These are phyloP conservation scores for Diacronema lutheri DNA, from an alignment of 78 protist genomes.

Conservation along the genomic window DNA sequence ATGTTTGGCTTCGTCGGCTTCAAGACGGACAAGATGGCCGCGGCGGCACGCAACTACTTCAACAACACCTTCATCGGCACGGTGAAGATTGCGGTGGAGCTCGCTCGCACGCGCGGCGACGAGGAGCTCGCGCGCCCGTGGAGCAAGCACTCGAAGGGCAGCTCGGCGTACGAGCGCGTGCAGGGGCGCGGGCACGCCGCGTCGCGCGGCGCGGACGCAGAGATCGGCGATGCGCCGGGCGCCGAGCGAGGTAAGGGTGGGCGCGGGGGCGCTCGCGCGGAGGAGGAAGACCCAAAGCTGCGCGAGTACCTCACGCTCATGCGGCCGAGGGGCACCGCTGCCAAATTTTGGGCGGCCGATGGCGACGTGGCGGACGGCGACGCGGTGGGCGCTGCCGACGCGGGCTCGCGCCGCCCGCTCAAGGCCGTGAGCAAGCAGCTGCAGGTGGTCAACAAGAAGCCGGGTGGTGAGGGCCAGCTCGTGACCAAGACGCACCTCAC, in stretches of 20 bases:
- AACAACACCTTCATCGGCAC: slow-evolving; percentile 81
- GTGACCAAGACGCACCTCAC: slow-evolving; percentile 9
- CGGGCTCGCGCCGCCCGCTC: neutral
- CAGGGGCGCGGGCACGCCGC: neutral
- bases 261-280: neutral
- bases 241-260: no score
- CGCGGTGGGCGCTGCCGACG: neutral
- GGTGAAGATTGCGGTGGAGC: slow-evolving; percentile 69
- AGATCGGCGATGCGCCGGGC: no score
- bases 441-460: neutral
- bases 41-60: slow-evolving; percentile 57
- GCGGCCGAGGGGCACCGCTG: neutral
- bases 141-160: slow-evolving; percentile 63
- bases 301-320: slow-evolving; percentile 24
- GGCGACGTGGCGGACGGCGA: neutral
- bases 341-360: neutral
- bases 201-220: no score
- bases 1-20: slow-evolving; percentile 91
- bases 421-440: neutral
- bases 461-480: slow-evolving; percentile 26
- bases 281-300: slow-evolving; percentile 13
- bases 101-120: slow-evolving; percentile 49
- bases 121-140: slow-evolving; percentile 47
- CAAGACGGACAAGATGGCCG: slow-evolving; percentile 62
- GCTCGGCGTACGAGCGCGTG: slow-evolving; percentile 38